These are phyloP conservation scores for Suhomyces ambrosiae DNA, from an alignment of 1,139 yeast genomes.

Conservation along the genomic window DNA sequence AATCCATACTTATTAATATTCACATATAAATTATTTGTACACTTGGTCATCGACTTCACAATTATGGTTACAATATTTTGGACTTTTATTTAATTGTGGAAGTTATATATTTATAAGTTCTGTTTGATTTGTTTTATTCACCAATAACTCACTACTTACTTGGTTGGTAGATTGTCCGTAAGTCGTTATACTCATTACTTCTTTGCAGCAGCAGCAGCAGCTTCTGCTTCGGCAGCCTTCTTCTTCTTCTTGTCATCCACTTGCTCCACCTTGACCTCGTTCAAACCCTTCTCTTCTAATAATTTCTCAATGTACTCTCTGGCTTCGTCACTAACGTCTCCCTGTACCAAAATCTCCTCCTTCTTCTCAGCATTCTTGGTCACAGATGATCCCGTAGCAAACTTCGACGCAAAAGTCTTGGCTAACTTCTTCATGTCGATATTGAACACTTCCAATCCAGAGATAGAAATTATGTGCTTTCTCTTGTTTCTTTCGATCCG, in stretches of 20 bases:
- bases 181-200: no score
- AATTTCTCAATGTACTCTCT: conserved; percentile 72
- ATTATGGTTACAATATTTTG: no score
- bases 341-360: conserved; percentile 91
- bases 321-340: conserved; percentile 93
- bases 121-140: no score
- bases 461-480: conserved; percentile 82
- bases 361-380: conserved; percentile 88
- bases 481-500: conserved; percentile 90
- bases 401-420: conserved; percentile 88
- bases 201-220: conserved; percentile 6
- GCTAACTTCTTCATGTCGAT: conserved; percentile 89
- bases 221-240: conserved; percentile 39
- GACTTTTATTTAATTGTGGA: no score
- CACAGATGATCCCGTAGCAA: conserved; percentile 97
- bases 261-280: conserved; percentile 85
- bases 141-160: no score
- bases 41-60: no score
- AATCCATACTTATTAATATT: no score
- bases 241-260: conserved; percentile 80
- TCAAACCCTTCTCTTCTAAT: conserved; percentile 78
- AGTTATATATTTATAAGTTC: no score
- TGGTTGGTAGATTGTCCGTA: no score
- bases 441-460: conserved; percentile 86
- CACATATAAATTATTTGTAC: no score